Base-by-base conservation (phyloP, 768 basidiomycete genomes). In the Agaricus blazei region DNA sequence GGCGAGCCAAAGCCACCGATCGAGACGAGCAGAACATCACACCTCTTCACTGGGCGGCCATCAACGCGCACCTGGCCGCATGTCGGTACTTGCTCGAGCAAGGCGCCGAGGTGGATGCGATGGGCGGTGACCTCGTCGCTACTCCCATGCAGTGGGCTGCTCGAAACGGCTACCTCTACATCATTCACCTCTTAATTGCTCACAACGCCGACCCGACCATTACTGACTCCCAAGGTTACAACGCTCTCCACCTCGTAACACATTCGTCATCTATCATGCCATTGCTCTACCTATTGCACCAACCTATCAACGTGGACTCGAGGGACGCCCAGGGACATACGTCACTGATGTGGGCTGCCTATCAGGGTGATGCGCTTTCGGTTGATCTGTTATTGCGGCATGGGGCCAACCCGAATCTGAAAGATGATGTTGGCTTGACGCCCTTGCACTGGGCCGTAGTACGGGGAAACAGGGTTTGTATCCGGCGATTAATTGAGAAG, bases 101-200 rank as follows among this genome's bases (percentile, higher is more conserved):
- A 62, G 96, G 95, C 23, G 96, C 96, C 0, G 92, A 96, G 52
- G 90, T 98, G 19, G 97, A 99, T 60, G 91, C 93, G 3, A 73
- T 89, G 8, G 97, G 97, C 19, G 97, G 97, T 3, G 96, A 98
- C 69, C 81, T 99, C 28, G 78, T 88, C 28, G 96, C 95, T 1
- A 96, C 95, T 1, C 94, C 97, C 0, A 80, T 98, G 75, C 95
- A 98, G 68, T 99, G 97, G 97, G 97, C 97, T 0, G 93, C 96
- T 3, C 84, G 95, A 53, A 97, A 94, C 65, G 97, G 97, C 23
- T 95, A 97, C 72, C 83, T 98, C 65, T 96, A 97, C 65, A 80
- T 98, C 58, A 88, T 98, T 40, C 95, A 98, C 59, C 79, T 99
- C 24, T 83, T 99, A 57, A 82, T 98, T 61, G 77, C 84, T 1